Evolutionary conservation across 2,329 filamentous ascomycete genomes (phyloP).

Genomic region (Malbranchea cinnamomea): DNA sequence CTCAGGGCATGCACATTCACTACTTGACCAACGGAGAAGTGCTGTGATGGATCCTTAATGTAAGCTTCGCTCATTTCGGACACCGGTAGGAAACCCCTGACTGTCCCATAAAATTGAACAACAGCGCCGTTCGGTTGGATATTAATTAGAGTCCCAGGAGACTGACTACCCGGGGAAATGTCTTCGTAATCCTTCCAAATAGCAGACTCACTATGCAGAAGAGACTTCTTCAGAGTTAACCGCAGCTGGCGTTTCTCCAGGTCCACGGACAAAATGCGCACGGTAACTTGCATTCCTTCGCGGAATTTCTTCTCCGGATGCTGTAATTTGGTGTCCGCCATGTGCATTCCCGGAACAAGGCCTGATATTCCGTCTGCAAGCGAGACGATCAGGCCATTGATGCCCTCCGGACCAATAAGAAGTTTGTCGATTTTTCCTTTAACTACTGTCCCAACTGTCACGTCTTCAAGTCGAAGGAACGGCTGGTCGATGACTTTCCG

Average conservation of each 20-base stretch:
- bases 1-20: conserved; percentile 79
- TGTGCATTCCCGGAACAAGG: conserved; percentile 74
- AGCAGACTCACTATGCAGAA: conserved; percentile 77
- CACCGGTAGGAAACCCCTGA: conserved; percentile 78
- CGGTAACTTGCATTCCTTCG: conserved; percentile 70
- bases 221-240: conserved; percentile 83
- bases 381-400: conserved; percentile 67
- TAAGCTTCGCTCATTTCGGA: conserved; percentile 97
- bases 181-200: conserved; percentile 65
- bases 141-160: conserved; percentile 75
- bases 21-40: conserved; percentile 82
- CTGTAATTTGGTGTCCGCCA: conserved; percentile 74
- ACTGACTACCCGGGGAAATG: conserved; percentile 58
- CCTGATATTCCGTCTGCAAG: conserved; percentile 76
- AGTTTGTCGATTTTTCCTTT: conserved; percentile 76
- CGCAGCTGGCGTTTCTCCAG: conserved; percentile 61
- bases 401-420: conserved; percentile 59
- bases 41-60: conserved; percentile 74
- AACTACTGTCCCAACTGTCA: conserved; percentile 65
- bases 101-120: conserved; percentile 76
- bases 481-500: conserved; percentile 68
- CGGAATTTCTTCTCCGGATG: conserved; percentile 95
- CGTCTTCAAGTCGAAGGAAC: conserved; percentile 82
- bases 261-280: conserved; percentile 70
- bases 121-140: conserved; percentile 65